Percentiles rank a stretch among this genome's conserved stretches.
phyloP scores from a whole-genome alignment of 768 basidiomycete species.

The Erythrobasidium yunnanense region DNA sequence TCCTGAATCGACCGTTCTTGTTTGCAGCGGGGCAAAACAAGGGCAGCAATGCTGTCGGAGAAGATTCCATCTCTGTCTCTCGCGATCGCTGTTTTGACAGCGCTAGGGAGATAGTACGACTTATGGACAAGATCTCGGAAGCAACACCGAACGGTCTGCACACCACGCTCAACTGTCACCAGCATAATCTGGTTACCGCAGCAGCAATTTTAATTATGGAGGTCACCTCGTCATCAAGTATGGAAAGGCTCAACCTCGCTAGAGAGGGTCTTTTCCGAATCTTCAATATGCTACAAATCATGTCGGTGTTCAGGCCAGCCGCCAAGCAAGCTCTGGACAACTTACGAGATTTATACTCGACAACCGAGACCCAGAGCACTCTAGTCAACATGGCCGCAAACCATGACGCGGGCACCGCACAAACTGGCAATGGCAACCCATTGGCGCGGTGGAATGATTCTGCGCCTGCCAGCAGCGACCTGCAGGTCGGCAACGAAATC shows the following conservation, averaged over 20 bases:
- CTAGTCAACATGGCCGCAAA: neutral
- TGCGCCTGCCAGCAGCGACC: too few relatives aligned
- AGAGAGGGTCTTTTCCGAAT: neutral
- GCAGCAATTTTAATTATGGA: constrained; percentile 14
- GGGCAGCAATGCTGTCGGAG: neutral
- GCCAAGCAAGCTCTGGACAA: constrained; percentile 7
- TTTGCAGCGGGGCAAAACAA: neutral
- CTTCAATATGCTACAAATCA: neutral
- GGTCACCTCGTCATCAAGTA: neutral
- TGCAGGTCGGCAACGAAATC: too few relatives aligned
- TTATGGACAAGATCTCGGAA: neutral
- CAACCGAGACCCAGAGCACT: neutral
- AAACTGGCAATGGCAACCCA: neutral
- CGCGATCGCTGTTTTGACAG: constrained; percentile 9
- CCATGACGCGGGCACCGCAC: neutral
- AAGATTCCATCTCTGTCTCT: neutral
- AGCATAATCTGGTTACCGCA: constrained; percentile 17
- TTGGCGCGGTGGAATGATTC: too few relatives aligned
- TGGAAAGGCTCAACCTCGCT: neutral
- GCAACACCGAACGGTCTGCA: constrained; percentile 1
- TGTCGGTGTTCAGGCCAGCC: neutral
- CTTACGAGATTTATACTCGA: neutral
- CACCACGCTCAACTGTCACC: constrained; percentile 11
- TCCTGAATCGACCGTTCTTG: constrained; percentile 12
- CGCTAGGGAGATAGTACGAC: constrained; percentile 4